Evolutionary conservation across 306 rosid species (phyloP).

Genomic region (Medicago truncatula): DNA sequence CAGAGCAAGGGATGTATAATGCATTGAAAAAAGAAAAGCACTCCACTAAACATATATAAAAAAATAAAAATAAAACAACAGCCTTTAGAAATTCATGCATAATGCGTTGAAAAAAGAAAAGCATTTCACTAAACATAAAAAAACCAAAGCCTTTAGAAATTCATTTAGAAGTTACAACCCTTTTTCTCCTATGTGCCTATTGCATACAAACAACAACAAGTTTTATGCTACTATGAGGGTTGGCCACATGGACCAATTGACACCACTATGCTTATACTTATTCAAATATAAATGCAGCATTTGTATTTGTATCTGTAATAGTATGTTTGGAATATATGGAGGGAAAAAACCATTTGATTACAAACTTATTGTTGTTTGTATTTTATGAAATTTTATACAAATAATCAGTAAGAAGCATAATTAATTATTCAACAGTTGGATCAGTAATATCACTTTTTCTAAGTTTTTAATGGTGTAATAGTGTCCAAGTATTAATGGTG

Average conservation of each 20-base stretch:
- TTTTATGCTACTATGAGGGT: constrained; percentile 8
- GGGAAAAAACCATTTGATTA: background rate
- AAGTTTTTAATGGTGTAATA: background rate
- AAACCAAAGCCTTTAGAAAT: constrained; percentile 6
- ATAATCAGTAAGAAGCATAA: background rate
- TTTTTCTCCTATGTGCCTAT: constrained; percentile 5
- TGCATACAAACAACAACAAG: constrained; percentile 4
- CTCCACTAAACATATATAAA: too few relatives aligned
- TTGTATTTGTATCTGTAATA: background rate
- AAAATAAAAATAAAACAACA: too few relatives aligned
- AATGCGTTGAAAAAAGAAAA: constrained; percentile 21
- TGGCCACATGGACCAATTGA: constrained; percentile 1
- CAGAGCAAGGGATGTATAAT: background rate
- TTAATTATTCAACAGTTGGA: constrained; percentile 14
- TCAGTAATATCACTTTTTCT: background rate
- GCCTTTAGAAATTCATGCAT: background rate
- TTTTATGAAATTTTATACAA: background rate
- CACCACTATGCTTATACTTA: background rate
- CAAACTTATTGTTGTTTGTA: background rate
- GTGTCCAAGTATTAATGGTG: background rate
- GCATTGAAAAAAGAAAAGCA: too few relatives aligned
- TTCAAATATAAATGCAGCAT: background rate
- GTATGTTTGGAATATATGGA: background rate
- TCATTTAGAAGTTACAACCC: constrained; percentile 25
- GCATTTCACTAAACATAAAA: constrained; percentile 16